phyloP scores from a whole-genome alignment of 192 early-diverging fungal species.

The Geranomyces variabilis region DNA sequence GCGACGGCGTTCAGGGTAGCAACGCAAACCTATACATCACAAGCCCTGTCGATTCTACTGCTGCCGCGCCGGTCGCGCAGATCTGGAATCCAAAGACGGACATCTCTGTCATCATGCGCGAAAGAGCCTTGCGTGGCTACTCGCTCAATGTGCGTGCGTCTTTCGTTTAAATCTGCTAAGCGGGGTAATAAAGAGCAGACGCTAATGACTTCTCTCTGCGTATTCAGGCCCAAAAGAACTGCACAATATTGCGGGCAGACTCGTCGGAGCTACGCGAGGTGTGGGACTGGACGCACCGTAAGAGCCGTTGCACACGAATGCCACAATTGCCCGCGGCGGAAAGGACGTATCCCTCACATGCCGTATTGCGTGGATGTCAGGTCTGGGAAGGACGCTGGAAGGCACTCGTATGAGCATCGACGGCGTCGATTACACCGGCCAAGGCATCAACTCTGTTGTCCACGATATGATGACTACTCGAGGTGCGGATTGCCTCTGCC shows the following conservation, averaged over 20 bases:
- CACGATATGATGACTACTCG: conserved; percentile 34
- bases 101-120: conserved; percentile 80
- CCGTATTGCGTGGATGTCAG: background rate
- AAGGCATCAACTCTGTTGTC: conserved; percentile 38
- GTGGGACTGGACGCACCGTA: conserved; percentile 27
- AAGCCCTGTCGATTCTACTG: background rate
- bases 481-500: background rate
- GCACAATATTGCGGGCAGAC: conserved; percentile 8
- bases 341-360: too few species aligned
- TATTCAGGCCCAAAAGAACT: conserved; percentile 21
- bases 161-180: too few species aligned
- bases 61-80: conserved; percentile 10
- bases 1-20: background rate
- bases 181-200: too few species aligned
- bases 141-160: conserved; percentile 62
- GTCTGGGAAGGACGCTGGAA: conserved; percentile 1
- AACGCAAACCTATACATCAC: conserved; percentile 3
- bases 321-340: too few species aligned
- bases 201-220: too few species aligned
- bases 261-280: conserved; percentile 26
- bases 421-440: conserved; percentile 32
- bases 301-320: background rate
- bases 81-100: conserved; percentile 47
- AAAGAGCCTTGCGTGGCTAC: conserved; percentile 76
- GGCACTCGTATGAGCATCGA: conserved; percentile 22